Evolutionary conservation across 2,329 filamentous ascomycete species (phyloP).

Genomic region (Monosporascus ibericus): DNA sequence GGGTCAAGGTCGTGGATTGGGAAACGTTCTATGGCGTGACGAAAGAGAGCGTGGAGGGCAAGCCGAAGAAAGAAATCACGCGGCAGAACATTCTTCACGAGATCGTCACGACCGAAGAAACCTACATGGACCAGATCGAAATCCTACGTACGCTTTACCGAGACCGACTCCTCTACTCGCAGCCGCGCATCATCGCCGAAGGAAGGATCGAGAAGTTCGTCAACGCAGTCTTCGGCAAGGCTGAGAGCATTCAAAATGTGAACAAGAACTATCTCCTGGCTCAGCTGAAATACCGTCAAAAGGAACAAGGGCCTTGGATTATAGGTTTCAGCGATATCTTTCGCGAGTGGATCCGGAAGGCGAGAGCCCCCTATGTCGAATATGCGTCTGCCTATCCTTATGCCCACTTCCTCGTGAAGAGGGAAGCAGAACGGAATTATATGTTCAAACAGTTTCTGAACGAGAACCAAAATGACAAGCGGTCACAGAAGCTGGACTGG

Average conservation of each 20-base stretch:
- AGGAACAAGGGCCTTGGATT: constrained; percentile 94
- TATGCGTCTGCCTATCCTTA: constrained; percentile 85
- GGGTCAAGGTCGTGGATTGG: constrained; percentile 75
- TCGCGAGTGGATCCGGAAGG: constrained; percentile 96
- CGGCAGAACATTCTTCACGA: constrained; percentile 93
- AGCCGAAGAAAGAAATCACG: constrained; percentile 81
- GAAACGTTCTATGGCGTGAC: constrained; percentile 79
- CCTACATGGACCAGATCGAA: constrained; percentile 83
- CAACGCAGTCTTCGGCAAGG: constrained; percentile 79
- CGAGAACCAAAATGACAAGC: constrained; percentile 68
- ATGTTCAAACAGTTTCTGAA: constrained; percentile 84
- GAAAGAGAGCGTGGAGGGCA: constrained; percentile 65
- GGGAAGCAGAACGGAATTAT: constrained; percentile 77
- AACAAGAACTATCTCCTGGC: constrained; percentile 91
- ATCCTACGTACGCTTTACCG: constrained; percentile 81
- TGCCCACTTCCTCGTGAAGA: constrained; percentile 75
- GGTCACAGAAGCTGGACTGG: constrained; percentile 81
- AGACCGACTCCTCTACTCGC: constrained; percentile 65
- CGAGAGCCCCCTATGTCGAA: constrained; percentile 80
- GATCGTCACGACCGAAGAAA: constrained; percentile 88
- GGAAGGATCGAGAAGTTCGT: constrained; percentile 77
- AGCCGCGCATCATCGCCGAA: constrained; percentile 75
- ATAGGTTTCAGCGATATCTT: constrained; percentile 94
- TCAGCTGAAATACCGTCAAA: constrained; percentile 92
- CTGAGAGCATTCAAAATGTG: constrained; percentile 80